phyloP scores from a whole-genome alignment of 768 basidiomycete genomes.

The Macrolepiota fuliginosa region DNA sequence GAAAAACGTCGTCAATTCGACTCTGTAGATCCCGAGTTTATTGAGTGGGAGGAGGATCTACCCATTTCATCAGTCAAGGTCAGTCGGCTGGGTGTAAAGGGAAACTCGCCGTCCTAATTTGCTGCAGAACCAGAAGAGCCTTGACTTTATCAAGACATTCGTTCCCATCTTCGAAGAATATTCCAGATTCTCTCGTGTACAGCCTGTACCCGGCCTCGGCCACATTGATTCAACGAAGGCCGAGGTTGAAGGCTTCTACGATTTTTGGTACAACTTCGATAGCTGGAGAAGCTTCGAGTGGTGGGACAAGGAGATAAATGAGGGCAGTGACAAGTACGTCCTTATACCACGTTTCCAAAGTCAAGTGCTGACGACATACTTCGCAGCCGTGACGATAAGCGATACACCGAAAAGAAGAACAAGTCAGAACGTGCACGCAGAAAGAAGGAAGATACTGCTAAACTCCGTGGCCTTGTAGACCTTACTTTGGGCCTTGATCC shows the following conservation, averaged over 20 bases:
- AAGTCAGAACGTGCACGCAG: constrained; percentile 92
- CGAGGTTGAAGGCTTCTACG: constrained; percentile 90
- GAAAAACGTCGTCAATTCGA: constrained; percentile 95
- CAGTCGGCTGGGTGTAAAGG: neutral
- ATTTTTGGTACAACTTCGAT: constrained; percentile 99
- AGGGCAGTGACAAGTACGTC: constrained; percentile 89
- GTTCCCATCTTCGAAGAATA: constrained; percentile 87
- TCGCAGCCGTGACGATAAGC: constrained; percentile 91
- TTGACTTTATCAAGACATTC: constrained; percentile 72
- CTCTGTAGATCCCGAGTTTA: constrained; percentile 82
- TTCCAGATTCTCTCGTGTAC: constrained; percentile 84
- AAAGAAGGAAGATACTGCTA: constrained; percentile 97
- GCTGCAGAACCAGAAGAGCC: constrained; percentile 39
- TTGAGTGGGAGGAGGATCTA: constrained; percentile 73
- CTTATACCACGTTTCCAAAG: neutral
- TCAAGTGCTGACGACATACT: neutral
- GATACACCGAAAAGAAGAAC: constrained; percentile 99
- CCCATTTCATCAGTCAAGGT: constrained; percentile 65
- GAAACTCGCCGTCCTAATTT: neutral
- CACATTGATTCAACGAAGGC: constrained; percentile 67
- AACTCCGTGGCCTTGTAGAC: constrained; percentile 86
- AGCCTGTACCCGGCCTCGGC: constrained; percentile 85
- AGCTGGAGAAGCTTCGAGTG: constrained; percentile 98
- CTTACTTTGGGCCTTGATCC: constrained; percentile 81
- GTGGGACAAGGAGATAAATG: constrained; percentile 97